A percentile compares a stretch with the other conserved stretches of the same genome.
phyloP scores from a whole-genome alignment of 2,329 filamentous ascomycete genomes.

The Myriosclerotinia curreyana region DNA sequence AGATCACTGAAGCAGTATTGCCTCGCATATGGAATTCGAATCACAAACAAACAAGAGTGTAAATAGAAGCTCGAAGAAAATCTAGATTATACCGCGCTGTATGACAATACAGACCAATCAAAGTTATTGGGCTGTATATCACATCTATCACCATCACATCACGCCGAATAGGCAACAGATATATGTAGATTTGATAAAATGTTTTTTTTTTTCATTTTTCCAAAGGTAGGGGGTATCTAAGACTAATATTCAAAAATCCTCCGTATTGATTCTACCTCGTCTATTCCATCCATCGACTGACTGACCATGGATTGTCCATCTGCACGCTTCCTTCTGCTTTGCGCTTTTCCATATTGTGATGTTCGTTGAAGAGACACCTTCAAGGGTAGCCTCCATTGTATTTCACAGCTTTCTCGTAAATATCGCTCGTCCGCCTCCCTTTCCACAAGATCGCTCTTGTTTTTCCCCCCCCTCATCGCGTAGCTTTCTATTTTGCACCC shows the following conservation, averaged over 20 bases:
- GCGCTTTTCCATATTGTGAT: constrained; percentile 8
- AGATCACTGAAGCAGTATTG: neutral
- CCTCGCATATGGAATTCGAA: neutral
- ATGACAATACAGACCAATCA: neutral
- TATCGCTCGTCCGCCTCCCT: neutral
- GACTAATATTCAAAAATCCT: constrained; percentile 12
- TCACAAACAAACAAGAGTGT: neutral
- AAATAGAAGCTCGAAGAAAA: neutral
- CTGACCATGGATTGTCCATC: neutral
- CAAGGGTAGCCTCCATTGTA: constrained; percentile 10
- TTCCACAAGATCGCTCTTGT: neutral
- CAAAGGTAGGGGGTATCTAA: constrained; percentile 8
- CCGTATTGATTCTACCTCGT: neutral
- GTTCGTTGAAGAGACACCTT: constrained; percentile 8
- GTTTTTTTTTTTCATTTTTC: neutral
- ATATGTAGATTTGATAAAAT: neutral
- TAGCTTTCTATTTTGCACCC: neutral
- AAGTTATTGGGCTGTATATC: neutral
- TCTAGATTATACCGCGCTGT: neutral
- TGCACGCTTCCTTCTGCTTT: neutral
- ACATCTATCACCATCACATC: neutral
- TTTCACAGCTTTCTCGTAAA: neutral
- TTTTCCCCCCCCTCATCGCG: neutral
- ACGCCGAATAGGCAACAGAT: neutral
- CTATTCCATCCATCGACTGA: constrained; percentile 1